Evolutionary conservation across 2,329 filamentous ascomycete species (phyloP), one percentile per base, ranked within the genome.

Genomic region (Venturia aucupariae): DNA sequence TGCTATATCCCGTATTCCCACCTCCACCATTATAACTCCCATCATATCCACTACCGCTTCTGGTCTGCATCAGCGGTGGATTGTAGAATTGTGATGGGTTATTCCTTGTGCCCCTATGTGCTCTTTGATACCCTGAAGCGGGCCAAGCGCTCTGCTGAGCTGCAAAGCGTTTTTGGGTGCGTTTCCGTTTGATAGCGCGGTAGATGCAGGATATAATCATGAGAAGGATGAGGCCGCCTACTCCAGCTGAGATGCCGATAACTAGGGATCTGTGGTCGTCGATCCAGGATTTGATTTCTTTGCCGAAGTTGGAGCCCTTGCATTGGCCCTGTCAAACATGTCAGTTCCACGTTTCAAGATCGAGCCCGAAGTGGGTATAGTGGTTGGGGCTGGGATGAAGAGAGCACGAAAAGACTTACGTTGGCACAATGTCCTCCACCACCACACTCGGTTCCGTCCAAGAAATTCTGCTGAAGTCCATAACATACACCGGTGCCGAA

Each of bases 401-500:
- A 57, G 46, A 61, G 54, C 15, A 8, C 19, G n/a, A 39, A 44
- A 60, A 51, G n/a, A 75, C 80, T 78, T 75, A 83, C 81, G 70
- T 92, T 93, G 62, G 75, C 73, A 75, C 94, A 99, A 65, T 79
- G 81, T 7, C 94, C 94, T 64, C 90, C 90, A 22, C 88, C 89
- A 62, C 86, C 82, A 73, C 94, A 99, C 1, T 84, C 79, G 0
- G 94, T 97, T 22, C 94, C 94, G 72, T 99, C 94, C 38, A 97
- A 80, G 77, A 96, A 97, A 76, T 95, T 94, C 73, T 97, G 92
- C 73, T 90, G 87, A 77, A 95, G 84, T 27, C 83, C 83, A 66
- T 89, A 87, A 75, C 91, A 96, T 8, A 82, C 80, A 65, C 84
- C 83, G 6, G 78, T 67, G 8, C 84, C 84, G 65, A 92, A 87